These are phyloP conservation scores for Cyberlindnera veronae DNA, from an alignment of 805 yeast species.

Conservation along the genomic window DNA sequence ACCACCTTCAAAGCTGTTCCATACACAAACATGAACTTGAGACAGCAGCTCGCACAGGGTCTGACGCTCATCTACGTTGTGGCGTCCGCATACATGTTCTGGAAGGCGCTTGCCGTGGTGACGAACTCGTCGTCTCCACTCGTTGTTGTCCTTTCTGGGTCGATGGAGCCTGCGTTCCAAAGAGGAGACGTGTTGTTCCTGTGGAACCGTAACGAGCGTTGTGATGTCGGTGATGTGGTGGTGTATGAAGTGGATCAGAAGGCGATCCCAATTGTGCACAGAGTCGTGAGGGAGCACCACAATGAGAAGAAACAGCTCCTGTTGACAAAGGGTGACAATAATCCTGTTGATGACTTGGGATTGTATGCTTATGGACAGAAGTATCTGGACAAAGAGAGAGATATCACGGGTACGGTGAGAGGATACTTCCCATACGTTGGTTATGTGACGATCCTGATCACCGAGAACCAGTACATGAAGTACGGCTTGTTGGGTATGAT, in stretches of 20 bases:
- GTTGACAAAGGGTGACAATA: slow-evolving; percentile 95
- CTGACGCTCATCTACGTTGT: slow-evolving; percentile 75
- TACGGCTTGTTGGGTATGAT: slow-evolving; percentile 71
- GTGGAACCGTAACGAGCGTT: slow-evolving; percentile 74
- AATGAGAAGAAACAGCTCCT: slow-evolving; percentile 55
- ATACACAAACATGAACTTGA: slow-evolving; percentile 46
- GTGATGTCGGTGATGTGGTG: slow-evolving; percentile 86
- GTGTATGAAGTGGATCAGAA: slow-evolving; percentile 82
- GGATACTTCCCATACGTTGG: slow-evolving; percentile 90
- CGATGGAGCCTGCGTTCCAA: slow-evolving; percentile 99
- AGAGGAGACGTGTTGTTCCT: slow-evolving; percentile 91
- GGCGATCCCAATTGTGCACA: slow-evolving; percentile 92
- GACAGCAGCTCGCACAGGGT: slow-evolving; percentile 59
- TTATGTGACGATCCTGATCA: slow-evolving; percentile 83
- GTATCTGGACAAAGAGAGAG: slow-evolving; percentile 72
- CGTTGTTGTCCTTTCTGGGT: slow-evolving; percentile 95
- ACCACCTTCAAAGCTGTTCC: no score
- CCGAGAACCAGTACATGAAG: slow-evolving; percentile 84
- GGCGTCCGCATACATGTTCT: slow-evolving; percentile 86
- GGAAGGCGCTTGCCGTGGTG: slow-evolving; percentile 76
- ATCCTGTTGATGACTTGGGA: slow-evolving; percentile 85
- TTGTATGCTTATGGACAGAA: slow-evolving; percentile 73
- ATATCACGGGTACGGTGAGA: slow-evolving; percentile 87
- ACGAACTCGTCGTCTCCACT: slow-evolving; percentile 89
- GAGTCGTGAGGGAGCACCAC: slow-evolving; percentile 86